phyloP scores from a whole-genome alignment of 1,284 basidiomycete species.

The Moesziomyces globuligerus region DNA sequence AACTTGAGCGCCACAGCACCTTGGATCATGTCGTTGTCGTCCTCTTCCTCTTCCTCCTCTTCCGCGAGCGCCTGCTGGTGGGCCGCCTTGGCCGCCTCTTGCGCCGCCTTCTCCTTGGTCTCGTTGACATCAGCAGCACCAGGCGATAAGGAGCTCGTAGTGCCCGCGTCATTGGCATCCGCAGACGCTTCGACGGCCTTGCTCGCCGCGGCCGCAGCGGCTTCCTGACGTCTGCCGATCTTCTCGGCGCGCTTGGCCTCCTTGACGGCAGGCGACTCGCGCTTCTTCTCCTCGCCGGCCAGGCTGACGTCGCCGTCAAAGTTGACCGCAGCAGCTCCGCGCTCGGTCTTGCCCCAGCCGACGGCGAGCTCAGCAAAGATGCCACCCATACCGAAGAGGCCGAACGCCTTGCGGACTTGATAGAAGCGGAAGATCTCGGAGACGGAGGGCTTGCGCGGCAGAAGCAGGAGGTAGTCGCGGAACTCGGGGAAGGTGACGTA shows the following conservation, averaged over 20 bases:
- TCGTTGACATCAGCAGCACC: constrained; percentile 9
- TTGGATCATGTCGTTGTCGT: constrained; percentile 73
- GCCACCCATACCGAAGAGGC: constrained; percentile 64
- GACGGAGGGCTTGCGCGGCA: constrained; percentile 62
- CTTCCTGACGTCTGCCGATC: constrained; percentile 34
- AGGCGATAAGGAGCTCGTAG: not conserved
- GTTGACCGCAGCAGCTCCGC: constrained; percentile 63
- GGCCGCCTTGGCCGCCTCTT: constrained; percentile 17
- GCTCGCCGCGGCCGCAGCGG: constrained; percentile 30
- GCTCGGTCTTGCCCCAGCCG: constrained; percentile 60
- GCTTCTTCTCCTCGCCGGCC: constrained; percentile 60
- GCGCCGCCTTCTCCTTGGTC: constrained; percentile 29
- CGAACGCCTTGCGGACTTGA: constrained; percentile 65
- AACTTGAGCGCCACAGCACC: constrained; percentile 84
- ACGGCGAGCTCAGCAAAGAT: constrained; percentile 65
- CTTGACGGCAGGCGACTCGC: constrained; percentile 42
- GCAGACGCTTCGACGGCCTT: constrained; percentile 21
- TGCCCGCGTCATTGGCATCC: no score
- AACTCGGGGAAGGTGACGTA: constrained; percentile 66
- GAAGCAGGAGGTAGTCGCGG: constrained; percentile 63
- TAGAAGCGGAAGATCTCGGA: constrained; percentile 66
- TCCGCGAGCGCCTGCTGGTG: constrained; percentile 13
- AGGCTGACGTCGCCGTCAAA: constrained; percentile 64
- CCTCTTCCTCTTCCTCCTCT: constrained; percentile 73
- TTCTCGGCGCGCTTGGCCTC: constrained; percentile 52